Base-by-base conservation (phyloP, 768 basidiomycete species). In the Amanita polypyramis region DNA sequence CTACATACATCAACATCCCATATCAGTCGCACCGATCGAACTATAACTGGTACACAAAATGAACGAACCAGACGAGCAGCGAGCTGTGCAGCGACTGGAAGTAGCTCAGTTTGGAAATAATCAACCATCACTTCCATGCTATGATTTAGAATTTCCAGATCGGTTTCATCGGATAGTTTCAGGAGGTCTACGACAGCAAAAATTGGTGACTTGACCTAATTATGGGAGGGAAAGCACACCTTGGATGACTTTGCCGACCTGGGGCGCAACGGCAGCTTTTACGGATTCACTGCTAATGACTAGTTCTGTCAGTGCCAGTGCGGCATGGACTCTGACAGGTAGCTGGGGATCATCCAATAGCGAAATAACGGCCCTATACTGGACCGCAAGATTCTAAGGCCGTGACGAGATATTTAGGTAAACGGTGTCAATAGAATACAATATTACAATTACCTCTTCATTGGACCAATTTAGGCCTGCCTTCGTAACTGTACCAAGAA, bases 91-190 rank as follows among this genome's bases (percentile, higher is more conserved):
- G 89, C 86, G 35, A 93, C 90, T 4, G 90, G 90, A 3, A 90
- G 67, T 4, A 95, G 69, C 68, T 93, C 86, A 3, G 77, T 77
- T 58, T 86, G 81, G 76, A 88, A 95, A 35, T 77, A 76, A 54
- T 89, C 80, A 12, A 93, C 91, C 77, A 94, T 82, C 20, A 79
- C 76, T 56, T 90, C 85, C 82, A 91, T 89, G 57, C 83, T 77
- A 52, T 69, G 72, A 58, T 88, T 90, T 47, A 93, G 70, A 41
- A 88, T 74, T 60, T 94, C 90, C 37, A 95, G 67, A 60, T 94
- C 91, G 38, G 88, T 90, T 64, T 93, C 87, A 60, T 92, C 86
- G n/a, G 86, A 80, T 37, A 95, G 72, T 61, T 88, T 89, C 56
- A 93, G 74, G n/a, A 93, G 69, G 60, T 86, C 88, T 88, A 52